Conservation (phyloP, 192 early-diverging fungal genomes). For the Paraglomus occultum region DNA sequence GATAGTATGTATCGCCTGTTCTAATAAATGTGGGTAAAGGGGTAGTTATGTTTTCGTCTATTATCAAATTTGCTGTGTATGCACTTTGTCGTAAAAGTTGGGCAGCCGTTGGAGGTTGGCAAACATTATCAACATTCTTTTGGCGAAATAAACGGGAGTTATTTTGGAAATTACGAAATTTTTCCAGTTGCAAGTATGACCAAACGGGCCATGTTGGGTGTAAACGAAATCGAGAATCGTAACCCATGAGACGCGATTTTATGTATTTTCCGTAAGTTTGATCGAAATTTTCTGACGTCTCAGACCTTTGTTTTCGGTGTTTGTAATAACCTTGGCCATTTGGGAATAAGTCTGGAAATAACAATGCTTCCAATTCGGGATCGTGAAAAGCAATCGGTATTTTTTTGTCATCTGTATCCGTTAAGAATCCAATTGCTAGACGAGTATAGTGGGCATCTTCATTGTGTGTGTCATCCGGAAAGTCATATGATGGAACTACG, state of each 20-base stretch:
- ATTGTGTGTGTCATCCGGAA: not conserved
- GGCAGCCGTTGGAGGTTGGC: not conserved
- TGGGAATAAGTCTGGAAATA: conserved; percentile 7
- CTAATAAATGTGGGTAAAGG: not conserved
- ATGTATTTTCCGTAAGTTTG: conserved; percentile 17
- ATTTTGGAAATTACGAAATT: conserved; percentile 17
- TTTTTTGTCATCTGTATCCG: not conserved
- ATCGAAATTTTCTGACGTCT: not conserved
- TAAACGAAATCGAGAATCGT: not conserved
- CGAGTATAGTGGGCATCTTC: conserved; percentile 1
- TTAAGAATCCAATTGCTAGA: conserved; percentile 2
- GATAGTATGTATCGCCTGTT: not conserved
- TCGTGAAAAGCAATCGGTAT: not conserved
- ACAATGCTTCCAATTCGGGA: conserved; percentile 7
- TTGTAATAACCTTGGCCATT: not conserved
- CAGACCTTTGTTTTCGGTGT: not conserved
- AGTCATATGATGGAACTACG: too few relatives aligned
- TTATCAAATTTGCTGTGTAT: not conserved
- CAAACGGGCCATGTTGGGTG: not conserved
- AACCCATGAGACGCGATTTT: not conserved
- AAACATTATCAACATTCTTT: not conserved
- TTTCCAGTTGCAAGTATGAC: conserved; percentile 9
- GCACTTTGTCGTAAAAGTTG: not conserved
- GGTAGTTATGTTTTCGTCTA: conserved; percentile 2
- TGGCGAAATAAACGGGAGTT: not conserved